Evolutionary conservation across 2,329 filamentous ascomycete species (phyloP).

Genomic region (Colletotrichum neosansevieriae): DNA sequence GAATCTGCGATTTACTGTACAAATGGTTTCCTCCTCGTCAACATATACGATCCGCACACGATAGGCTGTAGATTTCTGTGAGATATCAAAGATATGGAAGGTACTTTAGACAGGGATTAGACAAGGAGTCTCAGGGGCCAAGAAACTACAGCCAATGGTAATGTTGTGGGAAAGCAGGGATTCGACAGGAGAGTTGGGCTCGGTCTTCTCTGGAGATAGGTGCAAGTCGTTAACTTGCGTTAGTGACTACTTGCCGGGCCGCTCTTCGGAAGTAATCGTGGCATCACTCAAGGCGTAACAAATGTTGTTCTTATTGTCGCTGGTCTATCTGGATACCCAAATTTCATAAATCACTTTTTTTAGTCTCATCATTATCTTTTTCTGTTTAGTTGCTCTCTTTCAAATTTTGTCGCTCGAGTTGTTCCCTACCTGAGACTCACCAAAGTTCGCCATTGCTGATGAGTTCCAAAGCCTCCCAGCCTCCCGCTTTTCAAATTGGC

Average conservation of each 20-base stretch:
- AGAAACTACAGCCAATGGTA: slow-evolving; percentile 28
- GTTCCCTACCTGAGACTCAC: slow-evolving; percentile 42
- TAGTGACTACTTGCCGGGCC: slow-evolving; percentile 41
- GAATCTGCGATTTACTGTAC: not conserved
- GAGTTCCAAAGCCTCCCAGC: slow-evolving; percentile 38
- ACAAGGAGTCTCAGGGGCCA: slow-evolving; percentile 37
- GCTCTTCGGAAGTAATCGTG: not conserved
- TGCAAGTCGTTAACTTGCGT: slow-evolving; percentile 44
- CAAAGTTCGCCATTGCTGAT: slow-evolving; percentile 32
- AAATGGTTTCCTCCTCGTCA: slow-evolving; percentile 14
- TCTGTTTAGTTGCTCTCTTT: not conserved
- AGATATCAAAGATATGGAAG: slow-evolving; percentile 25
- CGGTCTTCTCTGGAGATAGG: slow-evolving; percentile 36
- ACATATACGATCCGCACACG: slow-evolving; percentile 14
- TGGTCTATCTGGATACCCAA: slow-evolving; percentile 29
- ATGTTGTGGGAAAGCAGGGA: slow-evolving; percentile 38
- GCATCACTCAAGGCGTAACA: slow-evolving; percentile 20
- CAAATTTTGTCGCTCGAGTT: slow-evolving; percentile 25
- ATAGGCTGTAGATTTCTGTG: slow-evolving; percentile 20
- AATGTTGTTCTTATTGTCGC: slow-evolving; percentile 1
- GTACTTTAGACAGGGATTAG: slow-evolving; percentile 38
- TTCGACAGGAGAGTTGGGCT: slow-evolving; percentile 33
- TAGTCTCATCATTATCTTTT: not conserved
- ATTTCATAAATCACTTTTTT: slow-evolving; percentile 21
- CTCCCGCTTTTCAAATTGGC: slow-evolving; percentile 41